Conservation (phyloP, 441 rosid species). For the Viola pubescens region DNA sequence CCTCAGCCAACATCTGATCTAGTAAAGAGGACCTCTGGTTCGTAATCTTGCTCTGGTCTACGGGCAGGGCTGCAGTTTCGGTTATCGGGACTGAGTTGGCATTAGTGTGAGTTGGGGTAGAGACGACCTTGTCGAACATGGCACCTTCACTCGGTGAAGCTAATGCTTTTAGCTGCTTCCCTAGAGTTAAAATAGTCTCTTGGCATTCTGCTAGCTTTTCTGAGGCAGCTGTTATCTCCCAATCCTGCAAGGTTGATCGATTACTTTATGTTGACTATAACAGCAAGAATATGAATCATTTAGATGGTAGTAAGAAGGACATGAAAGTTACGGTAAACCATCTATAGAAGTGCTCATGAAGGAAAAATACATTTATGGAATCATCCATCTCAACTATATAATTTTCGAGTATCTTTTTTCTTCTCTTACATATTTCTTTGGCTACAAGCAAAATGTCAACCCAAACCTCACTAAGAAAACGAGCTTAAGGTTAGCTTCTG, state of each 20-base stretch:
- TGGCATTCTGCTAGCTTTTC: constrained; percentile 91
- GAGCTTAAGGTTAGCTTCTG: background rate
- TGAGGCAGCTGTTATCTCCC: constrained; percentile 87
- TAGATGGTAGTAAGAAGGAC: background rate
- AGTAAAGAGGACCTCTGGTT: constrained; percentile 60
- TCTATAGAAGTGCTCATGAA: too few species aligned
- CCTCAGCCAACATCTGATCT: constrained; percentile 84
- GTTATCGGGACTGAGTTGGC: constrained; percentile 4
- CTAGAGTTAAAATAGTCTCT: constrained; percentile 74
- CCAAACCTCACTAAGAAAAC: background rate
- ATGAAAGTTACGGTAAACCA: background rate
- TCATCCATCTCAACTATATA: too few species aligned
- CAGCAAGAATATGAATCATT: constrained; percentile 1
- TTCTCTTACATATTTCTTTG: background rate
- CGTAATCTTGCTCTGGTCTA: constrained; percentile 32
- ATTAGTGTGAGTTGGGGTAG: constrained; percentile 23
- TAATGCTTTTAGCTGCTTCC: constrained; percentile 77
- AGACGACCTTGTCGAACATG: constrained; percentile 38
- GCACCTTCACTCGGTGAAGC: constrained; percentile 51
- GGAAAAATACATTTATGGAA: too few species aligned
- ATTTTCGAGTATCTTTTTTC: too few species aligned
- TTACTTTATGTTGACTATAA: background rate
- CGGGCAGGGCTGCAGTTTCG: constrained; percentile 5
- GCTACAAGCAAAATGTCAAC: background rate
- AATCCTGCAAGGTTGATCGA: constrained; percentile 39